Base-by-base conservation (phyloP, 805 yeast species). In the Candida michaelii region DNA sequence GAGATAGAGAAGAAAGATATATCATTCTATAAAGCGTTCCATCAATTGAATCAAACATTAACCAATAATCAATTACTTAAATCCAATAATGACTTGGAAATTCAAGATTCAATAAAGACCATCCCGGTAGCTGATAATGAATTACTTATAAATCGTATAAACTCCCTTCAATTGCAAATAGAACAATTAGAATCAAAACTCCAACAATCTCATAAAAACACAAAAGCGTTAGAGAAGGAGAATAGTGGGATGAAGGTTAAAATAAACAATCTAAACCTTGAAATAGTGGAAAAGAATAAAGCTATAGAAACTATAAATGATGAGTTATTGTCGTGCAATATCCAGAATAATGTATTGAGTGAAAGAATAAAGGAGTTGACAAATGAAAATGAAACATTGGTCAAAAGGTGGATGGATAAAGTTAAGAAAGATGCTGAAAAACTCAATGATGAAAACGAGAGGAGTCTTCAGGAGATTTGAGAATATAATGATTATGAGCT, bases 241-340 rank as follows among this genome's bases (percentile, higher is more conserved):
- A 47, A 56, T 13, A 47, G 44, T 7, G 49, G 42, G 18, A 49
- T 64, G 36, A 46, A 44, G 9, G 36, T 30, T 4, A 58, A 53
- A 31, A 45, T 69, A 11, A 52, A 49, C 11, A 50, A 51, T 24
- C 44, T 67, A 36, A 50, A 48, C 6, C 44, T 56, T 30, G 71
- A 66, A 36, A 47, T 70, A 4, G 48, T 48, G n/a, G 74, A 69
- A 46, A 82, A 80, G 58, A 73, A 80, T 40, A 74, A 74, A 49
- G 73, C 82, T 4, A 72, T 81, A 14, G 85, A 79, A 46, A 64
- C 73, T 24, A 59, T 83, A 32, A 83, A 82, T 45, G 90, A 87
- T 54, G 93, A 86, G 53, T 65, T 82, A 21, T 66, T 86, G 46
- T 76, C 79, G 40, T 53, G 65, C 25, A 77, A 75, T 51, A 80